Percentiles rank a stretch among this genome's conserved stretches.
phyloP scores from a whole-genome alignment of 2,329 filamentous ascomycete genomes.

The Aureobasidium sp. region DNA sequence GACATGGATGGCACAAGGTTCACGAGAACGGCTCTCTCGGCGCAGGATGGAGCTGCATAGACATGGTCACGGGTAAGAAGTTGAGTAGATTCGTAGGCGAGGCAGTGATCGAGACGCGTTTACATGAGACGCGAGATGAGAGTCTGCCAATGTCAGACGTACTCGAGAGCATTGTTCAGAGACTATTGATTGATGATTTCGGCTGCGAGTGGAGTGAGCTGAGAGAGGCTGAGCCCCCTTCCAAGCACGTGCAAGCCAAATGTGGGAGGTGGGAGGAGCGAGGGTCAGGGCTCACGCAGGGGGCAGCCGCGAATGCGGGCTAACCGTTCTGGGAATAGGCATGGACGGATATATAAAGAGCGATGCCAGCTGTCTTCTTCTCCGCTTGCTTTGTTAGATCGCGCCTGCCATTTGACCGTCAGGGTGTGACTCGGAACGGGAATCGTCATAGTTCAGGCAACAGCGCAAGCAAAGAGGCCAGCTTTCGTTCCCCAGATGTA shows the following conservation, averaged over 20 bases:
- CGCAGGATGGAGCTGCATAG: background rate
- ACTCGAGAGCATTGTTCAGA: background rate
- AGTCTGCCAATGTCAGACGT: background rate
- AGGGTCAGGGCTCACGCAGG: background rate
- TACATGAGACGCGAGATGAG: background rate
- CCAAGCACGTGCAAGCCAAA: background rate
- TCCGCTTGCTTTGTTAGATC: background rate
- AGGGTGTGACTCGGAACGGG: background rate
- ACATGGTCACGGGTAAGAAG: background rate
- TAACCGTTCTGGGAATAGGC: background rate
- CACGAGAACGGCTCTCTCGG: background rate
- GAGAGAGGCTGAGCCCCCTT: background rate
- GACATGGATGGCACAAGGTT: background rate
- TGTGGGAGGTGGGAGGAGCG: background rate
- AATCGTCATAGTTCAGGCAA: background rate
- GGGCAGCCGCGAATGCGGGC: background rate
- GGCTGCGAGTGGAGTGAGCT: background rate
- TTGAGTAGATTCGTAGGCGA: background rate
- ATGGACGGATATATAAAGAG: background rate
- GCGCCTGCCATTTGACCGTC: background rate
- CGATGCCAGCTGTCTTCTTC: background rate
- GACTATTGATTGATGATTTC: background rate
- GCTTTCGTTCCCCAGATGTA: slow-evolving; percentile 8
- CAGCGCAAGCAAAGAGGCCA: slow-evolving; percentile 4
- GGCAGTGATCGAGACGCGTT: background rate